Base-by-base conservation (phyloP, 1,284 basidiomycete species). In the Neolentinus lepideus region DNA sequence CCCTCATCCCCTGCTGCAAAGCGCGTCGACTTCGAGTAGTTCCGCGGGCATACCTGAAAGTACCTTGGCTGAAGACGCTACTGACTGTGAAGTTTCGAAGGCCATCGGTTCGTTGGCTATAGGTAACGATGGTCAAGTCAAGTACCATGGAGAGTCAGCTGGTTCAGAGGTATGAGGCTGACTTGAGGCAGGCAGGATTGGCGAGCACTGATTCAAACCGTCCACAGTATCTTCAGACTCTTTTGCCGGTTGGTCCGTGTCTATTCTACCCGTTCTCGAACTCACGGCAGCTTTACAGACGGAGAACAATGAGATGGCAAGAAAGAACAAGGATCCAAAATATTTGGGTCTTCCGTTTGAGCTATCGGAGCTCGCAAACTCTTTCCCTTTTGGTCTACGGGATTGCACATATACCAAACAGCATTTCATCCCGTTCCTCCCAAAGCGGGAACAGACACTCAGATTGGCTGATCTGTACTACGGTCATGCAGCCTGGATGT, bases 331-430 rank as follows among this genome's bases (percentile, higher is more conserved):
- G 24, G 60, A 62, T 26, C 64, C 60, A 3, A 61, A 63, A 56
- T 59, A 64, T 51, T 59, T 75, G 35, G 67, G 70, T 22, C 66
- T 80, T 26, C 75, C 78, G 12, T 51, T 55, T 8, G 75, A 77
- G 54, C 71, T 81, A 33, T 57, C 75, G 19, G 69, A 73, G 12
- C 70, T 81, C 11, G 71, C 73, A 59, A 69, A 74, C 47, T 71
- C 78, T 3, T 80, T 79, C 60, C 79, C 79, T 8, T 73, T 80
- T 48, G 78, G 77, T 16, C 57, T 76, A 54, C 70, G 66, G 36
- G 70, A 73, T 50, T 67, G 65, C 29, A 64, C 65, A n/a, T 69
- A 72, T 54, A 62, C 63, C 35, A 77, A 72, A 43, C 59, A 60
- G 2, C 58, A 71, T 19, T 79, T 81, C 57, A 51, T 63, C 1